A percentile compares a stretch with the other conserved stretches of the same genome.
Evolutionary conservation across 768 basidiomycete genomes (phyloP).

Genomic region (Termitomyces sp.): DNA sequence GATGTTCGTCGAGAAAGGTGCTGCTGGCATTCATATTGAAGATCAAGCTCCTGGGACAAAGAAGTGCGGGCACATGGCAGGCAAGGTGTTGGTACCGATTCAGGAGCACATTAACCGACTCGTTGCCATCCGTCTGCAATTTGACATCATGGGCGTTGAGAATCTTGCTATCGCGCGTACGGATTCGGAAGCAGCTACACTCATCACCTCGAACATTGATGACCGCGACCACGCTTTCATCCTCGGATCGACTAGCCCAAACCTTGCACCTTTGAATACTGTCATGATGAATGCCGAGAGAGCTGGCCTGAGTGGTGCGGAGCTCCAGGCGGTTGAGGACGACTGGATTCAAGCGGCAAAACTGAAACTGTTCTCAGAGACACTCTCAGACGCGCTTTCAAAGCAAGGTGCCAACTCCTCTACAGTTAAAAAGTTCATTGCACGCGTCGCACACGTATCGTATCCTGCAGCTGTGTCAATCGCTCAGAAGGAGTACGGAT

Average conservation of each 20-base stretch:
- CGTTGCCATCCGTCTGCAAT: slow-evolving; percentile 94
- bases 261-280: slow-evolving; percentile 60
- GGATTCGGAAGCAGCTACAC: slow-evolving; percentile 95
- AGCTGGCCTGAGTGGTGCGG: slow-evolving; percentile 72
- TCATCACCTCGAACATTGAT: slow-evolving; percentile 96
- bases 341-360: slow-evolving; percentile 77
- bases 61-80: slow-evolving; percentile 93
- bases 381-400: slow-evolving; percentile 61
- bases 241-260: slow-evolving; percentile 80
- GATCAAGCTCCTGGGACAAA: slow-evolving; percentile 98
- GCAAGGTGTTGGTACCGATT: slow-evolving; percentile 95
- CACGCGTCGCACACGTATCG: slow-evolving; percentile 60
- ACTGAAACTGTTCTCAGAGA: slow-evolving; percentile 71
- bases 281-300: slow-evolving; percentile 83
- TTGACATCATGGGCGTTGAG: slow-evolving; percentile 97
- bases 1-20: slow-evolving; percentile 98
- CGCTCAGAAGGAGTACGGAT: slow-evolving; percentile 74
- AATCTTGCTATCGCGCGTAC: slow-evolving; percentile 93
- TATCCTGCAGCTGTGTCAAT: slow-evolving; percentile 65
- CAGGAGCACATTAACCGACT: slow-evolving; percentile 98
- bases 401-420: slow-evolving; percentile 47
- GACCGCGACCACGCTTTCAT: slow-evolving; percentile 98
- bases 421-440: slow-evolving; percentile 55
- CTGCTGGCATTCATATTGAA: slow-evolving; percentile 96
- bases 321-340: slow-evolving; percentile 86